Percentiles rank a stretch among this genome's conserved stretches.
These are phyloP conservation scores for Yamadazyma jaroonii DNA, from an alignment of 1,139 yeast genomes.

Conservation along the genomic window DNA sequence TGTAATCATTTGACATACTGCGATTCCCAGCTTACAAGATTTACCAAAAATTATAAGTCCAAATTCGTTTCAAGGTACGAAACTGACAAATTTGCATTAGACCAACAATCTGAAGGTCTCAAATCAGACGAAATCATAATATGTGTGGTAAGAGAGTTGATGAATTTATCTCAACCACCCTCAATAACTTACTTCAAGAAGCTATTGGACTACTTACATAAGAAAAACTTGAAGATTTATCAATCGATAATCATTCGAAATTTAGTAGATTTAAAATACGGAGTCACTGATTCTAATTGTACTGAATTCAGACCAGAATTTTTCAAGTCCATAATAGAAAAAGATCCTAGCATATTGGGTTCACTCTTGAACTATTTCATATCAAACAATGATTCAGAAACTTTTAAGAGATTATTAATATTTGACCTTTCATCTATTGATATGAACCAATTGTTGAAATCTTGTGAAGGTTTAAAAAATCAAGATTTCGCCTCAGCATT, in stretches of 20 bases:
- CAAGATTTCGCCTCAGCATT: too few species aligned
- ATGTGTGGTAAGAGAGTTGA: constrained; percentile 2
- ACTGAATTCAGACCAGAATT: constrained; percentile 5
- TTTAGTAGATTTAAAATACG: constrained; percentile 7
- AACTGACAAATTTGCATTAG: background rate
- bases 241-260: constrained; percentile 10
- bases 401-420: too few species aligned
- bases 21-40: constrained; percentile 14
- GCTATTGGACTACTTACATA: constrained; percentile 8
- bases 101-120: too few species aligned
- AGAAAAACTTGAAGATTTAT: constrained; percentile 5
- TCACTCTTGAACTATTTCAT: constrained; percentile 27
- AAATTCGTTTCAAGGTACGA: constrained; percentile 3
- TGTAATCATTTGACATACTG: constrained; percentile 33
- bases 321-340: constrained; percentile 10
- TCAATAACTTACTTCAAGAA: constrained; percentile 7
- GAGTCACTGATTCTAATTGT: background rate
- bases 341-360: constrained; percentile 27
- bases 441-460: too few species aligned
- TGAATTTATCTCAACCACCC: constrained; percentile 9
- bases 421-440: too few species aligned
- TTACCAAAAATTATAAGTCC: constrained; percentile 6
- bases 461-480: too few species aligned
- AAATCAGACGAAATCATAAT: constrained; percentile 1
- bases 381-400: constrained; percentile 9